A percentile compares a stretch with the other conserved stretches of the same genome.
Conservation (phyloP, 2,329 filamentous ascomycete species). For the Exophiala dermatitidis region DNA sequence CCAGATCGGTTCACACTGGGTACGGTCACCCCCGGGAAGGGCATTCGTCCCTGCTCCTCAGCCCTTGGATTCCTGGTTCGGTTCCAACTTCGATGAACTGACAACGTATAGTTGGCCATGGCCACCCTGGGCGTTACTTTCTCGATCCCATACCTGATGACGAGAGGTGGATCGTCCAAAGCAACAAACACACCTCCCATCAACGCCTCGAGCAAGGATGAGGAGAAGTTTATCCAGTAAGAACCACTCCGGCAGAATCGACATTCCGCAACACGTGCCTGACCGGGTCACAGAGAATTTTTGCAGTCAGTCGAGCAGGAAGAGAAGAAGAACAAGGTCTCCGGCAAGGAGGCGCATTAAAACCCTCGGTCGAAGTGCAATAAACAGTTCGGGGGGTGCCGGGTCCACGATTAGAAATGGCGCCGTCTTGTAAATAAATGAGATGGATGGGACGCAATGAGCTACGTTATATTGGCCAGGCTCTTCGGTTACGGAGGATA, state of each 20-base stretch:
- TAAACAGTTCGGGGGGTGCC: not conserved
- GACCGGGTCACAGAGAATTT: constrained; percentile 40
- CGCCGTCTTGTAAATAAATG: constrained; percentile 20
- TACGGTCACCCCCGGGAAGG: constrained; percentile 26
- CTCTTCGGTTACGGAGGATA: not conserved
- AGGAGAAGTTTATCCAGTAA: constrained; percentile 63
- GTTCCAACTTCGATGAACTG: constrained; percentile 5
- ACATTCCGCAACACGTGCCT: not conserved
- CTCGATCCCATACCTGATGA: constrained; percentile 40
- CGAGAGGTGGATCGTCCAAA: constrained; percentile 43
- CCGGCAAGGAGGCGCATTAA: constrained; percentile 23
- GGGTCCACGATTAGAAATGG: not conserved
- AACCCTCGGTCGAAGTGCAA: not conserved
- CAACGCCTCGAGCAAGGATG: constrained; percentile 59
- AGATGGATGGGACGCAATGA: constrained; percentile 11
- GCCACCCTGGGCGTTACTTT: constrained; percentile 48
- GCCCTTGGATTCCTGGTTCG: not conserved
- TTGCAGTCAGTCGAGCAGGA: constrained; percentile 44
- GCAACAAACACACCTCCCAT: constrained; percentile 50
- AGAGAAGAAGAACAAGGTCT: constrained; percentile 36
- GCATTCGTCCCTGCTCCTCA: not conserved
- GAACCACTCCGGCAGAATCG: not conserved
- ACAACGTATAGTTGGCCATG: constrained; percentile 51
- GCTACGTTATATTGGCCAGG: constrained; percentile 7
- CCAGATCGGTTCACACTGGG: constrained; percentile 48